phyloP scores from a whole-genome alignment of 441 rosid genomes.

The Jatropha multifida region DNA sequence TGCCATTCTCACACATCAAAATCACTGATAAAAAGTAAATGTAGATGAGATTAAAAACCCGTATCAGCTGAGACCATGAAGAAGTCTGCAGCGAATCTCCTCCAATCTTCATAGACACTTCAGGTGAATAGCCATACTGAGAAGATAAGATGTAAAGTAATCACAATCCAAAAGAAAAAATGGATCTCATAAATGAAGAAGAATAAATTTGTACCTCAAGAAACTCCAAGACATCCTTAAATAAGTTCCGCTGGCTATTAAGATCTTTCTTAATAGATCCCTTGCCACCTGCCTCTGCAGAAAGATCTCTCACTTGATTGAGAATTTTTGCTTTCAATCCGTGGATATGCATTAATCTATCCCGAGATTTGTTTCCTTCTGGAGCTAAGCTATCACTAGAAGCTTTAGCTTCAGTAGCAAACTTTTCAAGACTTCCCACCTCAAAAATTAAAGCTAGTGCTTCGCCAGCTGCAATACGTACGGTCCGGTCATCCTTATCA shows the following conservation, averaged over 20 bases:
- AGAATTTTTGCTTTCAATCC: slow-evolving; percentile 67
- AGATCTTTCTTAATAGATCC: slow-evolving; percentile 96
- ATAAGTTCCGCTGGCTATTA: slow-evolving; percentile 73
- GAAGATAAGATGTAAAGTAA: slow-evolving; percentile 5
- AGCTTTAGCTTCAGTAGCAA: slow-evolving; percentile 46
- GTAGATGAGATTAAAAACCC: slow-evolving; percentile 42
- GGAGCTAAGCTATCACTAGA: slow-evolving; percentile 40
- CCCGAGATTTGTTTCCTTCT: slow-evolving; percentile 56
- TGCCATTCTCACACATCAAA: neutral
- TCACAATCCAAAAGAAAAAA: neutral
- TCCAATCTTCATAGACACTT: slow-evolving; percentile 65
- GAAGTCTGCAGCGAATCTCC: slow-evolving; percentile 59
- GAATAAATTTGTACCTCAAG: slow-evolving; percentile 62
- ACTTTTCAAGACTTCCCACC: slow-evolving; percentile 66
- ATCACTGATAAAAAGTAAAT: neutral
- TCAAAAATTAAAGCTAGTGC: slow-evolving; percentile 85
- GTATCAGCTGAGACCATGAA: slow-evolving; percentile 75
- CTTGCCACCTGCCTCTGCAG: slow-evolving; percentile 92
- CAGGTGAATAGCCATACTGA: slow-evolving; percentile 69
- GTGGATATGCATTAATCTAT: slow-evolving; percentile 48
- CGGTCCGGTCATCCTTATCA: slow-evolving; percentile 82
- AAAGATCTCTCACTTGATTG: slow-evolving; percentile 71
- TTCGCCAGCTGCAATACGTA: slow-evolving; percentile 96
- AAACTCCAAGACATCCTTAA: slow-evolving; percentile 74
- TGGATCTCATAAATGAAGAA: neutral